Conservation (phyloP, 2,329 filamentous ascomycete species). For the Alternaria rosae region DNA sequence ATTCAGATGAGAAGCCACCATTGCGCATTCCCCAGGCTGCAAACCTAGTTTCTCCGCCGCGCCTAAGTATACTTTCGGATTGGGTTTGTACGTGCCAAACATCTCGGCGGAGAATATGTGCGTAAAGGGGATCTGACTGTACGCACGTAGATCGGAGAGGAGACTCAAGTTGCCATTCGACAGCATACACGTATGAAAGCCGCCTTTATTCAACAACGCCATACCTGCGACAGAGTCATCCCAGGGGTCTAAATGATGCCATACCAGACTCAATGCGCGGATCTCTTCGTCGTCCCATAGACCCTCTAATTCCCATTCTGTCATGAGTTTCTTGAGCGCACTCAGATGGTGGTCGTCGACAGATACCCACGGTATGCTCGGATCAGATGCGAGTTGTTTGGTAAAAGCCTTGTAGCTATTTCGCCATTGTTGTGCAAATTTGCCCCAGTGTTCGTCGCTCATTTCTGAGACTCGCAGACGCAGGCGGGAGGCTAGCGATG, state of each 20-base stretch:
- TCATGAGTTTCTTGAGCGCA: conserved; percentile 67
- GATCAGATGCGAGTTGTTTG: conserved; percentile 57
- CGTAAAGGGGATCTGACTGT: conserved; percentile 68
- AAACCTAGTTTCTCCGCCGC: conserved; percentile 67
- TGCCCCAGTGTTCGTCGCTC: conserved; percentile 65
- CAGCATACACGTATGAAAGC: conserved; percentile 69
- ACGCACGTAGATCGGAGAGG: conserved; percentile 68
- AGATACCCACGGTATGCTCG: conserved; percentile 64
- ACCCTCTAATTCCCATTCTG: conserved; percentile 62
- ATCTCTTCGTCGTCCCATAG: conserved; percentile 62
- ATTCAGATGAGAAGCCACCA: conserved; percentile 78
- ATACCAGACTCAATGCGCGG: conserved; percentile 62
- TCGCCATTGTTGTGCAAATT: conserved; percentile 76
- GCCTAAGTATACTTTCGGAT: conserved; percentile 71
- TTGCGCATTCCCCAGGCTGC: conserved; percentile 68
- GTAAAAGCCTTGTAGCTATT: conserved; percentile 70
- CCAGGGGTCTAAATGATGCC: conserved; percentile 79
- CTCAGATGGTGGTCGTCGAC: conserved; percentile 76
- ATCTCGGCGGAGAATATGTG: conserved; percentile 71
- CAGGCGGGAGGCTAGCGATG: conserved; percentile 56
- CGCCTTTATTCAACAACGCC: conserved; percentile 56
- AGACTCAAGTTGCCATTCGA: conserved; percentile 76
- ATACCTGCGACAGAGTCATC: conserved; percentile 68
- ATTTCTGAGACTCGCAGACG: conserved; percentile 60
- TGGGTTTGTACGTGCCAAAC: conserved; percentile 79